Evolutionary conservation across 768 basidiomycete species (phyloP).

Genomic region (Termitomyces sp.): DNA sequence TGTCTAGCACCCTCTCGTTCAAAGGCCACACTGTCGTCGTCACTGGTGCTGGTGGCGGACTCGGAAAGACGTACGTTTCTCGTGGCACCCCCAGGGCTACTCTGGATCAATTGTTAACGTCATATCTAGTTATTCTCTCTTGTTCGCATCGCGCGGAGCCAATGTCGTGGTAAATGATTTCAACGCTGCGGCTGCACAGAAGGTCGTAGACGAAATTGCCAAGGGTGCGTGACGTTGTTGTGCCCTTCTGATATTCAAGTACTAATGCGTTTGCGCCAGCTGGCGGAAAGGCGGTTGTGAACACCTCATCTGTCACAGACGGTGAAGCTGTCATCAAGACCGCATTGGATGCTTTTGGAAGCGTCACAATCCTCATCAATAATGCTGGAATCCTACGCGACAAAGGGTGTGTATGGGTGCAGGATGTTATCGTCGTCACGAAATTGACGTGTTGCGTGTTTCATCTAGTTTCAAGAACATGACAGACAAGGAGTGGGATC

Average conservation of each 20-base stretch:
- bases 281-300: conserved; percentile 85
- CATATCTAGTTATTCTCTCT: conserved; percentile 68
- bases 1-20: conserved; percentile 58
- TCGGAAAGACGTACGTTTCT: conserved; percentile 76
- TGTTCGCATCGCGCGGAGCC: conserved; percentile 91
- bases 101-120: neutral
- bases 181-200: conserved; percentile 81
- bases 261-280: conserved; percentile 36
- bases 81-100: neutral
- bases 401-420: conserved; percentile 50
- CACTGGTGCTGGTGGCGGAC: conserved; percentile 93
- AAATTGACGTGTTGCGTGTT: neutral
- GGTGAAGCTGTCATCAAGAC: conserved; percentile 83
- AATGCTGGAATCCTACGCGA: conserved; percentile 91
- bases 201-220: conserved; percentile 85
- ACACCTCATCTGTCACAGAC: conserved; percentile 83
- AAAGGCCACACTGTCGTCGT: conserved; percentile 89
- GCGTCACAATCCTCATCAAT: conserved; percentile 86
- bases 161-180: conserved; percentile 96
- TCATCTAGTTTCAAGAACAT: conserved; percentile 86
- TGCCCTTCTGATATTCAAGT: neutral
- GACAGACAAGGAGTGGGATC: conserved; percentile 92
- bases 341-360: conserved; percentile 82
- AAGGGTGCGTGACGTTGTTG: conserved; percentile 45
- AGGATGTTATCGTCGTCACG: neutral